Evolutionary conservation across 306 rosid species (phyloP), one percentile per base, ranked within the genome.

Genomic region (Datisca glomerata): DNA sequence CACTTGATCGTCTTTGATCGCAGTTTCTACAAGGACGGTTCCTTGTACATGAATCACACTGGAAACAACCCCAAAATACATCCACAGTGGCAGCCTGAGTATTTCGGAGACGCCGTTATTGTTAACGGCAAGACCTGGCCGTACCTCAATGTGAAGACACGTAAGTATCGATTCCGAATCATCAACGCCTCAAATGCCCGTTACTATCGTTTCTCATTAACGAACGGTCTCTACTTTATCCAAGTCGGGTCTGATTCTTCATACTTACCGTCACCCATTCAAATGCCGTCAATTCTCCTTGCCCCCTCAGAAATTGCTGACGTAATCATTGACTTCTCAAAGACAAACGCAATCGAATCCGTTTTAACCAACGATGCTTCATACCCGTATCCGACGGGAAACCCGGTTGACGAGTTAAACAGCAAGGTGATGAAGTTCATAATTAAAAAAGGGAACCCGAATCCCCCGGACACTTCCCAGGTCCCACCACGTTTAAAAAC

Each of bases 281-380:
- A 2, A 0, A 40, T 51, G 10, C 56, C 44, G 6, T 53, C 39
- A 7, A 39, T 80, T 5, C 24, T 85, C 1, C 12, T 85, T 75
- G 96, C 86, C 68, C 96, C 96, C 64, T 85, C 96, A 56, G 96
- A 85, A 89, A 85, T 80, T 80, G 71, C 79, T 7, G 87, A 77
- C 12, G 51, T 85, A 1, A 12, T 85, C 1, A 65, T 85, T 59
- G 96, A 85, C 58, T 80, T 85, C 27, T 69, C 85, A 0, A 1
- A 42, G 12, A 64, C 89, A 0, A 59, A 12, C 47, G 45, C 10
- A 4, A 29, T 31, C 7, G 41, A 50, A 1, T 68, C 36, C 15
- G 67, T 80, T 21, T 51, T 85, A 40, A 66, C 66, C 29, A 85
- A 85, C 3, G 56, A 57, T 16, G 96, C 96, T 23, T 6, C 61